Evolutionary conservation across 1,284 basidiomycete genomes (phyloP), one percentile per base, ranked within the genome.

Genomic region (Boletus smithii): DNA sequence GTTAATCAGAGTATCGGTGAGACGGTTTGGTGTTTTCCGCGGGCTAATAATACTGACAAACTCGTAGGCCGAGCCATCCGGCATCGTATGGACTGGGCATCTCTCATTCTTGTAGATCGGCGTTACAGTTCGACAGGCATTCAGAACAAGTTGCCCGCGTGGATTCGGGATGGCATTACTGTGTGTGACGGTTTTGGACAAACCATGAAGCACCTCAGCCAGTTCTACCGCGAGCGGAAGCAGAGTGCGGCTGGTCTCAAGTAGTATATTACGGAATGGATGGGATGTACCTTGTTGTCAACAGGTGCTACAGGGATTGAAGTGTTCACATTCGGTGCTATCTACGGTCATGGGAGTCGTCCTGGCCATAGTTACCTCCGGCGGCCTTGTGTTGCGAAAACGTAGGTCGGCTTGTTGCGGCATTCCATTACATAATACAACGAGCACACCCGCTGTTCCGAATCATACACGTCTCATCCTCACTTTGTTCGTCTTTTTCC

Each of bases 1-100:
- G 94, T 98, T 34, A 99, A 99, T 69, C 95, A 99, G 66, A 93
- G 90, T 47, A 97, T 99, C 52, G 95, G 94, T 86, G 53, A 46
- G 81, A 4, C 5, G 0, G 3, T 20, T 35, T 27, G 20, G n/a
- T 9, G 11, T 36, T 35, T 46, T 24, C 29, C 14, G 37, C 10
- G 5, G 16, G 17, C 11, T 33, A 33, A 37, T 22, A 26, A 42
- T 43, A 27, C 27, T 49, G 34, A 50, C 31, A 34, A 17, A 23
- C 44, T 42, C 23, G 33, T 56, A 93, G 91, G 92, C 33, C 82
- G 94, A 51, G 92, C 93, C 5, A 95, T 95, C 50, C 81, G 94
- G 30, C 92, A 95, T 65, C 78, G 79, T 23, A 79, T 75, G 52
- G 94, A 97, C 65, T 97, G 92, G 84, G 89, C 93, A 4, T 80